phyloP scores from a whole-genome alignment of 208 protist species.

The Crithidia acanthocephali region DNA sequence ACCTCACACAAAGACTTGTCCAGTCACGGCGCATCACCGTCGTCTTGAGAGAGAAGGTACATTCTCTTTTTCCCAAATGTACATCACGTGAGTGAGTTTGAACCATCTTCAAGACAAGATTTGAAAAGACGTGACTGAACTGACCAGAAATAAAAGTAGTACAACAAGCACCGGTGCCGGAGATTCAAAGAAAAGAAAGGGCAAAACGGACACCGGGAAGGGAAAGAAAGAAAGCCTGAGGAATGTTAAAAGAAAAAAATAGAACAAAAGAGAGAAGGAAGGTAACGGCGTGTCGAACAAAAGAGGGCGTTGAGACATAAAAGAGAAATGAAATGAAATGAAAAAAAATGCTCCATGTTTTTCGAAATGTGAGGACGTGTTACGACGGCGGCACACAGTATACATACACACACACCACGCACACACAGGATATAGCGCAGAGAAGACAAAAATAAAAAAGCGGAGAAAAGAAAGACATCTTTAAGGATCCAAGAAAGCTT shows the following conservation, averaged over 20 bases:
- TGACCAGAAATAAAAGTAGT: neutral
- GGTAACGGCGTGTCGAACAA: neutral
- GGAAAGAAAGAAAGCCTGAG: neutral
- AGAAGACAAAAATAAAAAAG: constrained; percentile 31
- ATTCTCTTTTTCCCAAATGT: no score
- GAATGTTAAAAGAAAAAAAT: constrained; percentile 2
- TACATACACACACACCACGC: constrained; percentile 11
- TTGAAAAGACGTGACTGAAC: no score
- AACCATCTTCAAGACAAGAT: no score
- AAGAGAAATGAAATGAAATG: no score
- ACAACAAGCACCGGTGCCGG: neutral
- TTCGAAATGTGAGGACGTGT: constrained; percentile 16
- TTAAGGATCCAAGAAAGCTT: constrained; percentile 32
- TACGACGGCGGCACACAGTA: constrained; percentile 7
- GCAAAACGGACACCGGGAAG: neutral
- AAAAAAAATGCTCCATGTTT: constrained; percentile 12
- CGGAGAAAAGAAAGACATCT: constrained; percentile 28
- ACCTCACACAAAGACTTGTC: no score
- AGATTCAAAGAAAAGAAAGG: neutral
- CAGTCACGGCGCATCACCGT: no score
- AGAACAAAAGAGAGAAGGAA: constrained; percentile 2
- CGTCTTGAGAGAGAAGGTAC: no score
- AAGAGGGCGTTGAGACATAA: neutral
- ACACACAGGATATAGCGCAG: constrained; percentile 21
- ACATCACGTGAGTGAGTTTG: no score